These are phyloP conservation scores for Globisporangium iwayamae DNA, from an alignment of 352 stramenopile species.

Conservation along the genomic window DNA sequence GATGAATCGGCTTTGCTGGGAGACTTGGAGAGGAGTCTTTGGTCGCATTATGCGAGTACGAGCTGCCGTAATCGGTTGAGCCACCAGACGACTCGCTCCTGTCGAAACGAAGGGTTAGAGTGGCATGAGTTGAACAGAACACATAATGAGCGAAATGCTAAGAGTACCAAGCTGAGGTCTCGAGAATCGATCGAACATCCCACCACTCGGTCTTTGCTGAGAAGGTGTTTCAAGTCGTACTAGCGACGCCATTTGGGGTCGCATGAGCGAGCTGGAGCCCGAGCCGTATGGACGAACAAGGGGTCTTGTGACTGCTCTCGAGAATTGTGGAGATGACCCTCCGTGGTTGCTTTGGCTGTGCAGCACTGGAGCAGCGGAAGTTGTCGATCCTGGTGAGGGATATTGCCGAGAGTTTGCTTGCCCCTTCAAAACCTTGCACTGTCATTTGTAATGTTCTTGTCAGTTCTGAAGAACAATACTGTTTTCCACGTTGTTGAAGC, in stretches of 20 bases:
- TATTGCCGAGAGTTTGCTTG: conserved; percentile 49
- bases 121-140: neutral
- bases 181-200: conserved; percentile 62
- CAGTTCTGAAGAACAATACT: neutral
- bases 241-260: conserved; percentile 22
- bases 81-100: conserved; percentile 23
- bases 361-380: conserved; percentile 30
- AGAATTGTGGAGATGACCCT: conserved; percentile 42
- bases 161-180: conserved; percentile 50
- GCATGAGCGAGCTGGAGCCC: conserved; percentile 16
- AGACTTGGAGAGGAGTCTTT: conserved; percentile 66
- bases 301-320: conserved; percentile 35
- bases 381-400: conserved; percentile 51
- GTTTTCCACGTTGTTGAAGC: neutral
- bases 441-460: conserved; percentile 17
- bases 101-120: conserved; percentile 10
- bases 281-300: conserved; percentile 29
- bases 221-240: conserved; percentile 38
- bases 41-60: conserved; percentile 58
- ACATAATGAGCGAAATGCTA: neutral
- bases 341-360: conserved; percentile 30
- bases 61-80: conserved; percentile 38
- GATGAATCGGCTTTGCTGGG: conserved; percentile 57
- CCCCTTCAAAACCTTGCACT: conserved; percentile 68
- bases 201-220: conserved; percentile 41